phyloP scores from a whole-genome alignment of 2,329 filamentous ascomycete species.

The Paraconiothyrium brasiliense region DNA sequence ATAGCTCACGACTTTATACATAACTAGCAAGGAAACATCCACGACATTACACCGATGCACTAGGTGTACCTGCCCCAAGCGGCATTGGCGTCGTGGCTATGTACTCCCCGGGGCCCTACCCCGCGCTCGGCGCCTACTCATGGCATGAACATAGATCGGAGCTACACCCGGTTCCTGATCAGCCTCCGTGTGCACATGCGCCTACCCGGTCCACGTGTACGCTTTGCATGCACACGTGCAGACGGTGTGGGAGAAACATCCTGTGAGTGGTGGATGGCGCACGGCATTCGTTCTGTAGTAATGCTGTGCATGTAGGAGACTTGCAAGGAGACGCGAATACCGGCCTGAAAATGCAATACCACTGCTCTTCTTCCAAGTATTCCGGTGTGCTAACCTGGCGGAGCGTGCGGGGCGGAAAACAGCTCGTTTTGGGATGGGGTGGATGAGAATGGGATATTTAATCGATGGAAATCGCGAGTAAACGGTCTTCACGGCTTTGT shows the following conservation, averaged over 20 bases:
- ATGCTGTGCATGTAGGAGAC: neutral
- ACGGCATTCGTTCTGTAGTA: neutral
- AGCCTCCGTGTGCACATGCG: constrained; percentile 1
- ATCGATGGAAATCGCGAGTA: neutral
- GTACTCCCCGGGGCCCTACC: neutral
- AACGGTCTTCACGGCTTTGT: neutral
- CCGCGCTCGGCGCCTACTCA: constrained; percentile 6
- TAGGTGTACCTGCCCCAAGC: constrained; percentile 2
- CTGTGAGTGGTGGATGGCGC: constrained; percentile 2
- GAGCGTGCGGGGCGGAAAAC: constrained; percentile 4
- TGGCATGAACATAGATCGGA: constrained; percentile 7
- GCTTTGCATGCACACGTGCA: neutral
- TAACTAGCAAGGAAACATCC: neutral
- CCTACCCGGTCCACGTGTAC: constrained; percentile 10
- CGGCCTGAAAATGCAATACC: neutral
- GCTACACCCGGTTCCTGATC: constrained; percentile 9
- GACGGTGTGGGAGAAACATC: neutral
- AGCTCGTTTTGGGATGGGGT: constrained; percentile 7
- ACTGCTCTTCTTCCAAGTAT: neutral
- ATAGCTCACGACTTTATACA: too few species aligned
- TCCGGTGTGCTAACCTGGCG: neutral
- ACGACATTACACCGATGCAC: neutral
- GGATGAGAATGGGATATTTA: neutral
- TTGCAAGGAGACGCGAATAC: constrained; percentile 10
- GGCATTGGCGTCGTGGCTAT: neutral